Evolutionary conservation across 805 yeast genomes (phyloP).

Genomic region (Candida germanica): DNA sequence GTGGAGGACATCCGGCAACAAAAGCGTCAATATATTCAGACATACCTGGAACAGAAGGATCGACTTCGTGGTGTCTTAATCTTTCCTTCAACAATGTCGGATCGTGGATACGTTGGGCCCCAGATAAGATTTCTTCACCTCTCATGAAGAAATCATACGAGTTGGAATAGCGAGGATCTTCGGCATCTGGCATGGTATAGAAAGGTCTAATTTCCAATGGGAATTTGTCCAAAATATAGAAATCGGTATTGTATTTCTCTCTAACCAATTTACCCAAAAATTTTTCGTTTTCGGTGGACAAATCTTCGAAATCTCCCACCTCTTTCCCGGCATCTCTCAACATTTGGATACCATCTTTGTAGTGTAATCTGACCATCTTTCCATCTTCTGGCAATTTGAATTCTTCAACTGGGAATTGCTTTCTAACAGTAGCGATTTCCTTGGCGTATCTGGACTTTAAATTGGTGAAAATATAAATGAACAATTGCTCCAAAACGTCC

Average conservation of each 20-base stretch:
- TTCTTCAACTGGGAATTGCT: constrained; percentile 96
- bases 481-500: constrained; percentile 62
- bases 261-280: constrained; percentile 86
- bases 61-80: constrained; percentile 78
- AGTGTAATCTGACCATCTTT: constrained; percentile 85
- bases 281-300: constrained; percentile 92
- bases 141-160: constrained; percentile 99
- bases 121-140: constrained; percentile 99
- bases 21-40: constrained; percentile 91
- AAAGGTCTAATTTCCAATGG: constrained; percentile 96
- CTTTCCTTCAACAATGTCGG: constrained; percentile 77
- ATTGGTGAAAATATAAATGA: constrained; percentile 83
- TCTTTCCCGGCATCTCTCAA: constrained; percentile 84
- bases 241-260: constrained; percentile 95
- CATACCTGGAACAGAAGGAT: constrained; percentile 77
- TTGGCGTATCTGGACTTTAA: constrained; percentile 73
- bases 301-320: constrained; percentile 84
- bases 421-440: constrained; percentile 87
- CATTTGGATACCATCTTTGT: constrained; percentile 86
- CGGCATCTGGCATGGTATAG: constrained; percentile 98
- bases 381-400: constrained; percentile 92
- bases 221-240: constrained; percentile 96
- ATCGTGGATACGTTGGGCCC: constrained; percentile 99
- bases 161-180: constrained; percentile 89
- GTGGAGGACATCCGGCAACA: constrained; percentile 95